Conservation (phyloP, 805 yeast species). For the Candida morakotiae region DNA sequence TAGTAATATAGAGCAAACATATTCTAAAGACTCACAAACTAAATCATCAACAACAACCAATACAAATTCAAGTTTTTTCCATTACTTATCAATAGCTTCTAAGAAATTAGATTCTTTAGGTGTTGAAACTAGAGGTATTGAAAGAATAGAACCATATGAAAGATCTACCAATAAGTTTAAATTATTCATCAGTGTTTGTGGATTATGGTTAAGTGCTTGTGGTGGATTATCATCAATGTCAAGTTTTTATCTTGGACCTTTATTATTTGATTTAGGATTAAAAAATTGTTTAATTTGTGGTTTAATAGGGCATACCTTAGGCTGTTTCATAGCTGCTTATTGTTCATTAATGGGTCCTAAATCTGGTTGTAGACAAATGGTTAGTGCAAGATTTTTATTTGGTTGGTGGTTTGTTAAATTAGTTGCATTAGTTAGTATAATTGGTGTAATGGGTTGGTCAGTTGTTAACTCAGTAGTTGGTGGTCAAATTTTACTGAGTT, state of each 20-base stretch:
- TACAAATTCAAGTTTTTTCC: constrained; percentile 6
- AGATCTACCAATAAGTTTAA: constrained; percentile 39
- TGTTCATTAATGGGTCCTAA: constrained; percentile 87
- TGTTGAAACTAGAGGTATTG: constrained; percentile 78
- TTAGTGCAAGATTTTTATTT: constrained; percentile 70
- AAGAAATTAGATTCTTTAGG: constrained; percentile 45
- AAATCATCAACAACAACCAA: too few relatives aligned
- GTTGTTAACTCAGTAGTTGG: constrained; percentile 86
- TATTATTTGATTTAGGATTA: constrained; percentile 66
- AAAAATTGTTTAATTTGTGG: constrained; percentile 62
- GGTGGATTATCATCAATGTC: constrained; percentile 92
- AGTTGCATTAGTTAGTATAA: constrained; percentile 64
- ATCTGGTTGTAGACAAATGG: constrained; percentile 88
- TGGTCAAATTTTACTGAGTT: constrained; percentile 71
- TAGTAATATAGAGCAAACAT: not conserved
- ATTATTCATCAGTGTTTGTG: constrained; percentile 46
- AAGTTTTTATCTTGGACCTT: constrained; percentile 71
- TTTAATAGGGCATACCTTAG: constrained; percentile 57
- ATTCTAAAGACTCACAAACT: not conserved
- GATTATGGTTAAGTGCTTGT: constrained; percentile 81
- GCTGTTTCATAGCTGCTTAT: constrained; percentile 76
- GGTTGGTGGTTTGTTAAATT: constrained; percentile 85
- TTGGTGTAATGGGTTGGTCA: constrained; percentile 92
- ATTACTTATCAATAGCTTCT: constrained; percentile 10
- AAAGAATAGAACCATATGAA: constrained; percentile 65